These are phyloP conservation scores for Botryotinia narcissicola DNA, from an alignment of 2,329 filamentous ascomycete genomes.

Conservation along the genomic window DNA sequence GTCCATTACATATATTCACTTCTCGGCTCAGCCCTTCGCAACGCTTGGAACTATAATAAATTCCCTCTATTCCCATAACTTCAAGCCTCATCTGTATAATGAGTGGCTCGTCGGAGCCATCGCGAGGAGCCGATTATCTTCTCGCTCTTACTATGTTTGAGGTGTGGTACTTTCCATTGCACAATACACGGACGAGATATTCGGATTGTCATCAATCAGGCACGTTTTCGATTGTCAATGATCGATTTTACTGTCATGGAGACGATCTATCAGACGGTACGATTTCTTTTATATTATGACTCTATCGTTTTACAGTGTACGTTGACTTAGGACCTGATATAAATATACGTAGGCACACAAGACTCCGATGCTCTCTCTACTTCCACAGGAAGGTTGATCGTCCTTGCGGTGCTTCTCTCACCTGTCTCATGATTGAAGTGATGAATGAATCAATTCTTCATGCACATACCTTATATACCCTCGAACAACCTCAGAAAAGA, in stretches of 20 bases:
- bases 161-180: too few relatives aligned
- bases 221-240: too few relatives aligned
- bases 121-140: background rate
- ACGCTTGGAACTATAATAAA: background rate
- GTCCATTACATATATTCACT: background rate
- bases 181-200: too few relatives aligned
- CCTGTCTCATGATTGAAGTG: too few relatives aligned
- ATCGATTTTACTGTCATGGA: too few relatives aligned
- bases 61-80: fast-evolving
- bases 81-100: background rate
- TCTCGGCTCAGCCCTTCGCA: background rate
- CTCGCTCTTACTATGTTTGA: too few relatives aligned
- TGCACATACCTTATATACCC: background rate
- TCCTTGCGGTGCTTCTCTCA: too few relatives aligned
- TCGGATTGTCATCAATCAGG: too few relatives aligned
- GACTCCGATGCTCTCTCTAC: fast-evolving
- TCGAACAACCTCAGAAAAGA: fast-evolving
- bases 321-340: background rate
- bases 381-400: background rate
- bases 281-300: too few relatives aligned
- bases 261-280: fast-evolving
- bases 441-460: background rate
- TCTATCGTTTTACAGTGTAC: background rate
- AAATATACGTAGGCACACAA: background rate
- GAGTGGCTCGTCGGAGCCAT: background rate